Evolutionary conservation across 495 filamentous ascomycete genomes (phyloP), one percentile per base, ranked within the genome.

Genomic region (Thozetella sp.): DNA sequence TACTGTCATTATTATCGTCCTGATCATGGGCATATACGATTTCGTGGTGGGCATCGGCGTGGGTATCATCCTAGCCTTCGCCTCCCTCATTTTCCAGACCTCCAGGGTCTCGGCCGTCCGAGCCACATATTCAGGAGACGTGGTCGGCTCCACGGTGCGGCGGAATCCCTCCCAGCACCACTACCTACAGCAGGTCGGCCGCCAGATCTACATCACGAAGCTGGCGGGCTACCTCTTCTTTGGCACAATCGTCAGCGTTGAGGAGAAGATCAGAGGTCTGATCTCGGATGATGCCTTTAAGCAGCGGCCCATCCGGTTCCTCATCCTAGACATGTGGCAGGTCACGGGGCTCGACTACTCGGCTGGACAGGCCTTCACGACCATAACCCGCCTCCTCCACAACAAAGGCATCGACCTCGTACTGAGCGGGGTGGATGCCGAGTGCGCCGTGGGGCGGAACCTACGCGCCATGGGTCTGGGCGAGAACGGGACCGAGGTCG

Each of bases 321-420:
- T 99, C 46, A 87, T 98, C n/a, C 76, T 99, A 43, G 95, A 98
- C 66, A 83, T 99, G 57, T 83, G 84, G 63, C 87, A 93, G 57
- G 94, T 99, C 63, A 93, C 91, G 17, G 95, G 95, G 10, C 77
- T 98, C 22, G 95, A 99, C 74, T 98, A 95, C 72, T 97, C 94
- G 0, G 93, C 96, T 11, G 93, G 92, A 3, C 95, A 98, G 71
- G 93, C 89, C 0, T 97, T 99, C 69, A 93, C 89, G 30, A 89
- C 93, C 45, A 93, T 97, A 72, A 93, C 92, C 67, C 86, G 95
- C 26, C 81, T 97, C 30, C 80, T 97, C 11, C 73, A 84, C 51
- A 80, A 83, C 40, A 88, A 88, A 67, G 84, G 86, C 45, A 89
- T 98, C 25, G 83, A 88, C 57, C 86, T 96, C 58, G 84, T 92